Conservation (phyloP, 371 early-diverging fungal genomes). For the Syncephalastrum contaminatum region DNA sequence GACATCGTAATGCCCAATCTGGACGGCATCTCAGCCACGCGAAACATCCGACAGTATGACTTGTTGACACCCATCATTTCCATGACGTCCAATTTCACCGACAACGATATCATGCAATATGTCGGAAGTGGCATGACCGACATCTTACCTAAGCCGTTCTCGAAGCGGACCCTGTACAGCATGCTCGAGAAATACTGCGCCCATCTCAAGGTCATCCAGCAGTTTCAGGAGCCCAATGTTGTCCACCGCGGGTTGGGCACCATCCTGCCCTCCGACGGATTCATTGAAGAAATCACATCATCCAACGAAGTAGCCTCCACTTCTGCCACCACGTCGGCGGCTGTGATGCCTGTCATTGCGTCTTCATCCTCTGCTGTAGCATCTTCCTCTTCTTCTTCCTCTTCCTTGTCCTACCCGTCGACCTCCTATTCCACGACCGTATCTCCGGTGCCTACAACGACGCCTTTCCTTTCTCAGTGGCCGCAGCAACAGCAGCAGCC, state of each 20-base stretch:
- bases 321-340: too few relatives aligned
- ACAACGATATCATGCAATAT: constrained; percentile 68
- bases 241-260: constrained; percentile 4
- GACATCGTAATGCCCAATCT: constrained; percentile 78
- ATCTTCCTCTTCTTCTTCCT: too few relatives aligned
- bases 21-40: constrained; percentile 74
- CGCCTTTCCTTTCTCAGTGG: too few relatives aligned
- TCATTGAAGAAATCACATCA: too few relatives aligned
- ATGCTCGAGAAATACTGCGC: constrained; percentile 67
- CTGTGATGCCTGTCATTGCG: too few relatives aligned
- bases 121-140: constrained; percentile 81
- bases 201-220: constrained; percentile 46
- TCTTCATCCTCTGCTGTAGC: too few relatives aligned
- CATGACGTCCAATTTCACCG: constrained; percentile 77
- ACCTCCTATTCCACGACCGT: too few relatives aligned
- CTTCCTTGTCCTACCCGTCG: too few relatives aligned
- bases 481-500: too few relatives aligned
- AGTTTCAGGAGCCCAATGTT: constrained; percentile 1
- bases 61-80: constrained; percentile 73
- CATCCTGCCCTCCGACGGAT: background rate
- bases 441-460: too few relatives aligned
- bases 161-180: constrained; percentile 48
- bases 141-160: constrained; percentile 78
- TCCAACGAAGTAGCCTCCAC: too few relatives aligned
- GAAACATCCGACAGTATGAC: constrained; percentile 75